Evolutionary conservation across 2,329 filamentous ascomycete genomes (phyloP).

Genomic region (Claviceps monticola): DNA sequence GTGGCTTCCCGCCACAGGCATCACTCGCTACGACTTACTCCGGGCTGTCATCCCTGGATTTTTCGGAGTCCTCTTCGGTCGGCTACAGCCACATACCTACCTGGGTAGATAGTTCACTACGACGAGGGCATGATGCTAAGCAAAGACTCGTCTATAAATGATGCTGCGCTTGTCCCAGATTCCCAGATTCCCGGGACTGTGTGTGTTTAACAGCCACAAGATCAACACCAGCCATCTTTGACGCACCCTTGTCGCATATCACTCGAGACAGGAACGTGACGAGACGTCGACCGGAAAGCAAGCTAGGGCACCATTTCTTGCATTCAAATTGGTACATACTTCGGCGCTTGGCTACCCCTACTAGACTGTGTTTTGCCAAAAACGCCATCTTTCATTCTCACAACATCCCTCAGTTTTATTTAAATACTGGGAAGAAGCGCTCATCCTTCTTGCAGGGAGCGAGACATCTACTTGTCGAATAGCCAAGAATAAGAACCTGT

Average conservation of each 20-base stretch:
- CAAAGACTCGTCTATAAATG: constrained; percentile 2
- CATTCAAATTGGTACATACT: not conserved
- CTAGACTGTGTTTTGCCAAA: not conserved
- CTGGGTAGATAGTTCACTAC: not conserved
- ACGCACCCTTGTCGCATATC: not conserved
- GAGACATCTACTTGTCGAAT: no score
- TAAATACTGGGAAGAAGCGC: not conserved
- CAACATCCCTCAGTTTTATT: not conserved
- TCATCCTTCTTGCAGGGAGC: no score
- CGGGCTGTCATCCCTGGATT: not conserved
- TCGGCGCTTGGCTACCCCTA: not conserved
- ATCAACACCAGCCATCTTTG: not conserved
- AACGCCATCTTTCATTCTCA: not conserved
- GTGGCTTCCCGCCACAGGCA: constrained; percentile 1
- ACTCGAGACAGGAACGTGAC: not conserved
- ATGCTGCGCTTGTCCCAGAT: not conserved
- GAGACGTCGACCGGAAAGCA: not conserved
- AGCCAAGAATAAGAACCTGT: no score
- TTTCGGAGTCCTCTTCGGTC: not conserved
- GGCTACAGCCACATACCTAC: not conserved
- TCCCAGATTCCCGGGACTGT: not conserved
- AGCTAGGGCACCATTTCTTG: not conserved
- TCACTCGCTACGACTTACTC: not conserved
- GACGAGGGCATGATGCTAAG: not conserved
- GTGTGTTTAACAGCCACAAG: not conserved